These are phyloP conservation scores for Chamaenerion angustifolium DNA, from an alignment of 345 rosid species.

Conservation along the genomic window DNA sequence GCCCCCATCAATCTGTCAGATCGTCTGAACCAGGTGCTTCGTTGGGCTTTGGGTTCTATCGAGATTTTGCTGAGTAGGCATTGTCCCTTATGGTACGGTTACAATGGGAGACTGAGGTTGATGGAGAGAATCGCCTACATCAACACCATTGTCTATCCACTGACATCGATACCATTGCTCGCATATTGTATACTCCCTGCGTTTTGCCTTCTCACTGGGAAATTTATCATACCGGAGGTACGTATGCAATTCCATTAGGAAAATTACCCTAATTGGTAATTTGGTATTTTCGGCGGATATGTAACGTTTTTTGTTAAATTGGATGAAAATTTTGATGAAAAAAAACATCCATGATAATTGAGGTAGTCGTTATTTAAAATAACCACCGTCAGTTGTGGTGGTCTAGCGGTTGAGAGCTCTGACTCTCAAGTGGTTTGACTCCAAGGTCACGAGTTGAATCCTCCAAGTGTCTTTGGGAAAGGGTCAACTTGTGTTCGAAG, in stretches of 20 bases:
- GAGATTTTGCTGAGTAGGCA: constrained; percentile 29
- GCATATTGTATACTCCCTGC: constrained; percentile 16
- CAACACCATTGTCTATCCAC: constrained; percentile 14
- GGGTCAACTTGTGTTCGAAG: too few relatives aligned
- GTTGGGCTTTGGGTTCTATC: constrained; percentile 32
- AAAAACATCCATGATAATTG: too few relatives aligned
- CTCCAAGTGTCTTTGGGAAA: too few relatives aligned
- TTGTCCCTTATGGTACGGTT: constrained; percentile 18
- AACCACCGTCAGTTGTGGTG: too few relatives aligned
- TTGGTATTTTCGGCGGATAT: too few relatives aligned
- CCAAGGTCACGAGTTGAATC: too few relatives aligned
- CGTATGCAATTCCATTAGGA: neutral
- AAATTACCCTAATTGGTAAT: too few relatives aligned
- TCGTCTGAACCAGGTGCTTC: constrained; percentile 32
- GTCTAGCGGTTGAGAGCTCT: too few relatives aligned
- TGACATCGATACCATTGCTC: constrained; percentile 16
- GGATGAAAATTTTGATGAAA: too few relatives aligned
- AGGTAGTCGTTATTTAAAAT: too few relatives aligned
- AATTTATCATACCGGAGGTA: constrained; percentile 17
- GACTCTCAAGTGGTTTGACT: too few relatives aligned
- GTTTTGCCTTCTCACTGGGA: constrained; percentile 16
- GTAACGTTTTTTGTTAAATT: too few relatives aligned
- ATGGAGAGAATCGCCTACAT: constrained; percentile 21
- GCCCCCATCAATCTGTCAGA: constrained; percentile 34
- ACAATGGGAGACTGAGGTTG: constrained; percentile 18